Conservation (phyloP, 768 basidiomycete species). For the Calocybe indica region DNA sequence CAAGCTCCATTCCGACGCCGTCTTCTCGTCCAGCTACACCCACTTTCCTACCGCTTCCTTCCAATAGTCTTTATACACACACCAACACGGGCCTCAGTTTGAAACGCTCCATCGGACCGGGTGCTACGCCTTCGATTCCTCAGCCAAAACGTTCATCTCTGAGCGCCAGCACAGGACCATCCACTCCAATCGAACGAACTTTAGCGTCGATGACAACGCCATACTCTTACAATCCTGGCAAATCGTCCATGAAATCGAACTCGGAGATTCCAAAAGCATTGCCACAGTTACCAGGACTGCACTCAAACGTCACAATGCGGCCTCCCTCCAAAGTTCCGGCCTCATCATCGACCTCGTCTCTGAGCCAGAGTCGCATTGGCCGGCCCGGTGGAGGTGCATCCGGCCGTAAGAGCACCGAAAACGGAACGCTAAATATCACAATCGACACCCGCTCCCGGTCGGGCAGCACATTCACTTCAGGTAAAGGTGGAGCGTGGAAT, state of each 20-base stretch:
- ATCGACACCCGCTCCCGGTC: slow-evolving; percentile 10
- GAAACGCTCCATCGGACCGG: slow-evolving; percentile 57
- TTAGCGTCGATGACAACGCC: slow-evolving; percentile 28
- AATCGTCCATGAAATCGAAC: slow-evolving; percentile 19
- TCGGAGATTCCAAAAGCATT: slow-evolving; percentile 30
- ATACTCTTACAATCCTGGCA: slow-evolving; percentile 20
- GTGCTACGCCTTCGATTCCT: slow-evolving; percentile 30
- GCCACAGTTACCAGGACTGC: slow-evolving; percentile 34
- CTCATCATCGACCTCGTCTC: slow-evolving; percentile 22
- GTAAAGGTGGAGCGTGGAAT: too few relatives aligned
- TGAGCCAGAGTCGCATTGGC: slow-evolving; percentile 46
- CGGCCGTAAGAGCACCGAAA: slow-evolving; percentile 24
- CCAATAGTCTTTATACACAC: slow-evolving; percentile 39
- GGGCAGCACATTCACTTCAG: slow-evolving; percentile 8
- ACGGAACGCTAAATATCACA: slow-evolving; percentile 9
- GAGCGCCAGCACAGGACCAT: slow-evolving; percentile 37
- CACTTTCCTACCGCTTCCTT: slow-evolving; percentile 70
- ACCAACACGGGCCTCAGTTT: slow-evolving; percentile 34
- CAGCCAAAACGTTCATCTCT: slow-evolving; percentile 59
- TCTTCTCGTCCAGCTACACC: slow-evolving; percentile 71
- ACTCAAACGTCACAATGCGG: slow-evolving; percentile 44
- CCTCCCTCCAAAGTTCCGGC: slow-evolving; percentile 33
- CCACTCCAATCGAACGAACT: slow-evolving; percentile 24
- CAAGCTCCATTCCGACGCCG: slow-evolving; percentile 60
- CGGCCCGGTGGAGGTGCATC: slow-evolving; percentile 28